Conservation (phyloP, 129 eudicot genomes). For the Erigeron canadensis region DNA sequence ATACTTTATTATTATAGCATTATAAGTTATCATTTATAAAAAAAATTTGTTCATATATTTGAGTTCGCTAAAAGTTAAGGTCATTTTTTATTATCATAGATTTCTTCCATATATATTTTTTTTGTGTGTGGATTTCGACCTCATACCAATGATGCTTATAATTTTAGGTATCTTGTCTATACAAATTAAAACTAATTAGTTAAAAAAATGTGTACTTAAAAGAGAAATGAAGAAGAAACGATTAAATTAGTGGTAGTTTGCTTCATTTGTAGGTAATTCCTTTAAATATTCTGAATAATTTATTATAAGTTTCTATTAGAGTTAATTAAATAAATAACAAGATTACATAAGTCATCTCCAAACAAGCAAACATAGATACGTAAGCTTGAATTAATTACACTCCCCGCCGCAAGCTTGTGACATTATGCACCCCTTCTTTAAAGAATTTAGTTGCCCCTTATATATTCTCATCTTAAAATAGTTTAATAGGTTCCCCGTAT, state of each 20-base stretch:
- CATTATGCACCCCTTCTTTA: slow-evolving; percentile 21
- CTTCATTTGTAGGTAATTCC: slow-evolving; percentile 21
- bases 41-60: no score
- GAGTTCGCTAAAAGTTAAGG: no score
- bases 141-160: background rate
- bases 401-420: slow-evolving; percentile 34
- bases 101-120: background rate
- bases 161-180: background rate
- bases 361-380: slow-evolving; percentile 38
- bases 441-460: slow-evolving; percentile 25
- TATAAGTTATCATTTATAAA: no score
- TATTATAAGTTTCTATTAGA: background rate
- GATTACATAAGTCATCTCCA: background rate
- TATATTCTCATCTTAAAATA: background rate
- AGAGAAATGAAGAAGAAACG: slow-evolving; percentile 10
- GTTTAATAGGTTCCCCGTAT: background rate
- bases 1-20: no score
- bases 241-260: slow-evolving; percentile 24
- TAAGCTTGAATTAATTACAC: slow-evolving; percentile 25
- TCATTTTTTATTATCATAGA: no score
- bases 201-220: background rate
- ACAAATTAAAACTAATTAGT: background rate
- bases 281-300: background rate
- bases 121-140: background rate
- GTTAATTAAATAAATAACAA: background rate